Base-by-base conservation (phyloP, 2,329 filamentous ascomycete genomes). In the Ceratocystis ficicola region DNA sequence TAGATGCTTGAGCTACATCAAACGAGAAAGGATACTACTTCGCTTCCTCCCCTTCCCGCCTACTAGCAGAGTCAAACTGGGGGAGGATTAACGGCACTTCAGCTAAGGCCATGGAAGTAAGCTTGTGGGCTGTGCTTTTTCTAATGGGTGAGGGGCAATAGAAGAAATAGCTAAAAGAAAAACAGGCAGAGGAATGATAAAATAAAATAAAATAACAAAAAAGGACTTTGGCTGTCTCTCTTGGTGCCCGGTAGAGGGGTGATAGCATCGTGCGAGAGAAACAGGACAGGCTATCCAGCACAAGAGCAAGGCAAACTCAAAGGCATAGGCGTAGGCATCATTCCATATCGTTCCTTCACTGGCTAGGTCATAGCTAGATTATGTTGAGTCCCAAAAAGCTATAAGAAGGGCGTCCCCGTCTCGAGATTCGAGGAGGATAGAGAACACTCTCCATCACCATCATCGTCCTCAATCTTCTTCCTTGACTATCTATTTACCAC, bases 401-500 rank as follows among this genome's bases (percentile, higher is more conserved):
- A 63, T 63, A 63, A 63, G 61, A 63, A 63, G 44, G 61, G 44
- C 44, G 8, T 50, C 25, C 25, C 22, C 15, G 61, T 32, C 61
- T 48, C 61, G 15, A 59, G 25, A 59, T 22, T 63, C 61, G 25
- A 30, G 17, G 50, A 50, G 6, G 25, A 50, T 48, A 50, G 12
- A 36, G 22, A 59, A 36, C 28, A n/a, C 55, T 59, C 30, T 32
- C 30, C 55, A 59, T 17, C 55, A 59, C 5, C 25, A 55, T 63
- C 61, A 48, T 63, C 22, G 15, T 12, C 15, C 41, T 6, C 61
- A 20, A 15, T 15, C 36, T 41, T 41, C 36, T 41, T 41, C 36
- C 12, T 15, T 41, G 10, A 41, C 36, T 12, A 41, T 15, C 36
- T 22, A 30, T 12, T 15, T 22, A 62, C 17, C 3, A 62, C 59